Evolutionary conservation across 2,329 filamentous ascomycete species (phyloP).

Genomic region (Coccinonectria pachysandricola): DNA sequence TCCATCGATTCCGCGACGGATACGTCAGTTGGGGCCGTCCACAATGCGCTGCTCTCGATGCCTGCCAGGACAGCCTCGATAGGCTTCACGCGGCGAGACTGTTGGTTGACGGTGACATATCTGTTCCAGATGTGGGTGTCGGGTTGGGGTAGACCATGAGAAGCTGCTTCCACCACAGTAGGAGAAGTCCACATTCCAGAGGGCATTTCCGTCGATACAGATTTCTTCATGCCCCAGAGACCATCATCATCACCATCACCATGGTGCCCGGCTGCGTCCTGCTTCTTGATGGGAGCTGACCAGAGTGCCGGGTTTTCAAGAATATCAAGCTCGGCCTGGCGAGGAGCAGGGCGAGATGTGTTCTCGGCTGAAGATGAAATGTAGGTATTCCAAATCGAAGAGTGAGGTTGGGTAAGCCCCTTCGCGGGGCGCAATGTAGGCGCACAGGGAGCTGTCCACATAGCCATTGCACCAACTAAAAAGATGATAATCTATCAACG

Average conservation of each 20-base stretch:
- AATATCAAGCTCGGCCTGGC: slow-evolving; percentile 16
- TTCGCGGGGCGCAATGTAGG: slow-evolving; percentile 11
- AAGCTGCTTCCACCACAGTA: slow-evolving; percentile 7
- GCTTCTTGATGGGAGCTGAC: slow-evolving; percentile 15
- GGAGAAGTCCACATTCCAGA: slow-evolving; percentile 16
- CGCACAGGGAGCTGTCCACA: slow-evolving; percentile 14
- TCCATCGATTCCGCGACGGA: too few relatives aligned
- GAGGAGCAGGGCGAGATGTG: slow-evolving; percentile 22
- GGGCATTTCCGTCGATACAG: slow-evolving; percentile 2
- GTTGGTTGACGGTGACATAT: slow-evolving; percentile 14
- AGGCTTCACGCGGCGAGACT: slow-evolving; percentile 15
- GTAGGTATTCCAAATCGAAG: slow-evolving; percentile 27
- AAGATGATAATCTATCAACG: slow-evolving; percentile 1
- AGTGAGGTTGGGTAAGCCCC: slow-evolving; percentile 28
- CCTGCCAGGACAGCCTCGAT: slow-evolving; percentile 11
- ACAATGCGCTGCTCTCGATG: slow-evolving; percentile 14
- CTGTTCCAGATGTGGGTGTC: slow-evolving; percentile 17
- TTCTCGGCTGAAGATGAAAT: too few relatives aligned
- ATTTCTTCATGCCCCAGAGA: slow-evolving; percentile 14
- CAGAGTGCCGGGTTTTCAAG: slow-evolving; percentile 30
- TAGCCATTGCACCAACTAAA: slow-evolving; percentile 13
- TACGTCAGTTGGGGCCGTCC: slow-evolving; percentile 10
- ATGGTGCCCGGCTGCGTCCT: slow-evolving; percentile 5
- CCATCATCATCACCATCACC: too few relatives aligned
- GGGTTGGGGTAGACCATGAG: slow-evolving; percentile 22